phyloP scores from a whole-genome alignment of 106 monocot genomes.

The Acorus calamus region DNA sequence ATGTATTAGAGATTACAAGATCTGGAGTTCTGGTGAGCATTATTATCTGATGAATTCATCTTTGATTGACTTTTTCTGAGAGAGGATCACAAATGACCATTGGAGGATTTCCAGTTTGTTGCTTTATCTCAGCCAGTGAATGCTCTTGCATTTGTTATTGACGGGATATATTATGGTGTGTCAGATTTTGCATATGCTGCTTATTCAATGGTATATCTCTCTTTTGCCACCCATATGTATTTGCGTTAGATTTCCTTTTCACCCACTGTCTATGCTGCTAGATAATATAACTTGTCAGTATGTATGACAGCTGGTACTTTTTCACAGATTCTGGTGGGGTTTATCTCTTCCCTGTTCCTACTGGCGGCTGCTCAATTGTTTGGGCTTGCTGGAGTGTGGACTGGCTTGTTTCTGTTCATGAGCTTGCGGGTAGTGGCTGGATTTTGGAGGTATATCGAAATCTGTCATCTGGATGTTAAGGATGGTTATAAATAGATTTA shows the following conservation, averaged over 20 bases:
- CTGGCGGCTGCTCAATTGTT: slow-evolving; percentile 40
- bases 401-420: slow-evolving; percentile 90
- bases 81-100: not conserved
- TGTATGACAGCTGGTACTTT: not conserved
- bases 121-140: slow-evolving; percentile 84
- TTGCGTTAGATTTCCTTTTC: not conserved
- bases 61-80: not conserved
- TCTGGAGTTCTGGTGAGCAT: slow-evolving; percentile 72
- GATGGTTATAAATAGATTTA: no score
- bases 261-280: not conserved
- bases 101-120: slow-evolving; percentile 61
- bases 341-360: slow-evolving; percentile 52
- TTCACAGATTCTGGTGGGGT: slow-evolving; percentile 49
- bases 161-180: slow-evolving; percentile 96
- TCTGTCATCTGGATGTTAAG: no score
- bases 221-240: not conserved
- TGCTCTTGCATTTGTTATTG: slow-evolving; percentile 86
- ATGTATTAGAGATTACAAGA: slow-evolving; percentile 61
- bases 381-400: slow-evolving; percentile 85
- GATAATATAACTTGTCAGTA: not conserved
- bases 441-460: slow-evolving; percentile 56
- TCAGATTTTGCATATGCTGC: slow-evolving; percentile 90
- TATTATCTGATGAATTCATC: not conserved
- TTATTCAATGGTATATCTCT: slow-evolving; percentile 68
- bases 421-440: slow-evolving; percentile 65